Evolutionary conservation across 805 yeast genomes (phyloP).

Genomic region (Metschnikowia anglica): DNA sequence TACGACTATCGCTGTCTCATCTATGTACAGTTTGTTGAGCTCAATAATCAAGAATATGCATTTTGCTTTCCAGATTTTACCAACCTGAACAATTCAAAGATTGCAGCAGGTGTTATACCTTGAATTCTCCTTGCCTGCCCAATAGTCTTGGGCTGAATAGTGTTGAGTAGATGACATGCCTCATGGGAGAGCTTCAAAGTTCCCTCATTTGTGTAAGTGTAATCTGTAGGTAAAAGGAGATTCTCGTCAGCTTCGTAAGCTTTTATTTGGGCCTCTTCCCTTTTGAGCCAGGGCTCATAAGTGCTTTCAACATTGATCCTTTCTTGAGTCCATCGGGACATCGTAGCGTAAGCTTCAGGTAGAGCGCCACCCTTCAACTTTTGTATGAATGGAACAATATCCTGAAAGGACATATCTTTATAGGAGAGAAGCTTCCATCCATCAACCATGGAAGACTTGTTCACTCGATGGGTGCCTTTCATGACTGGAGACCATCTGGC

Average conservation of each 20-base stretch:
- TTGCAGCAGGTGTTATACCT: constrained; percentile 92
- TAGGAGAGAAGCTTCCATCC: constrained; percentile 75
- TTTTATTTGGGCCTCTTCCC: constrained; percentile 66
- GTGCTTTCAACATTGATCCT: constrained; percentile 77
- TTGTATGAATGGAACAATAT: constrained; percentile 30
- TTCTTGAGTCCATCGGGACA: constrained; percentile 45
- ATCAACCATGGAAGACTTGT: constrained; percentile 31
- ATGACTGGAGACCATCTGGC: constrained; percentile 59
- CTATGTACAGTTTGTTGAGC: not conserved
- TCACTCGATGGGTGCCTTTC: constrained; percentile 50
- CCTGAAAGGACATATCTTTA: constrained; percentile 38
- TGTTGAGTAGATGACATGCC: constrained; percentile 64
- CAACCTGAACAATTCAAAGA: constrained; percentile 71
- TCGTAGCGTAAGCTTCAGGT: constrained; percentile 27
- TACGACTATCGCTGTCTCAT: too few relatives aligned
- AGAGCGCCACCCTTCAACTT: constrained; percentile 21
- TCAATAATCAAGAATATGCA: not conserved
- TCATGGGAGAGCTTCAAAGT: constrained; percentile 63
- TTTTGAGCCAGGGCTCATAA: constrained; percentile 74
- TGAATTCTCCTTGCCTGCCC: constrained; percentile 95
- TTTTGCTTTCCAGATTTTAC: constrained; percentile 31
- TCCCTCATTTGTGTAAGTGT: constrained; percentile 59
- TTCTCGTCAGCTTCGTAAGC: constrained; percentile 86
- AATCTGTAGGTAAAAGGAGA: constrained; percentile 64
- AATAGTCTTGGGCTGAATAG: constrained; percentile 80